phyloP scores from a whole-genome alignment of 345 rosid genomes.

The Populus nigra region DNA sequence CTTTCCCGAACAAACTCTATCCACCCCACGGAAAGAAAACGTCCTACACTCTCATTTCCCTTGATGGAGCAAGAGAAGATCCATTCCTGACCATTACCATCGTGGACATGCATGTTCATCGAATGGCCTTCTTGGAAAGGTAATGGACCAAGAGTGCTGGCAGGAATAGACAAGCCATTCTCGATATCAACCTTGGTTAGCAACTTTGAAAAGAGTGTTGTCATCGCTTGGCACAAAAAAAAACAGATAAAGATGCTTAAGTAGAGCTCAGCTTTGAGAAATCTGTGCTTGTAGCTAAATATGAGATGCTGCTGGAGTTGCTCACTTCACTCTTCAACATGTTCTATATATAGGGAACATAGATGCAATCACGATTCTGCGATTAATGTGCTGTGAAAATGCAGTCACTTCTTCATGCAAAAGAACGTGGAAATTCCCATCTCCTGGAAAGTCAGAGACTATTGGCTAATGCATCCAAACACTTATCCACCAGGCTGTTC shows the following conservation, averaged over 20 bases:
- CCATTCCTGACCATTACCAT: background rate
- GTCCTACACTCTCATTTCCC: background rate
- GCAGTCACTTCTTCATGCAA: background rate
- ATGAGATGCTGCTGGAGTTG: background rate
- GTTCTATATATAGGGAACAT: background rate
- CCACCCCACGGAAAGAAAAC: constrained; percentile 7
- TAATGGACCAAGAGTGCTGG: background rate
- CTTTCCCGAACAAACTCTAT: background rate
- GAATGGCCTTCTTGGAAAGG: background rate
- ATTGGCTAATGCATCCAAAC: background rate
- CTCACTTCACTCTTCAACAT: background rate
- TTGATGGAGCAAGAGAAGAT: background rate
- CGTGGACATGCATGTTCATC: constrained; percentile 5
- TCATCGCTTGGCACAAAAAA: background rate
- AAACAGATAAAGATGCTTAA: no score
- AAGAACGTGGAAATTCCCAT: background rate
- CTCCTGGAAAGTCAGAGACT: background rate
- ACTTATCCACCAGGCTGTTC: background rate
- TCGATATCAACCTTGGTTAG: background rate
- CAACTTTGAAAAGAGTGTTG: background rate
- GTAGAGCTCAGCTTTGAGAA: background rate
- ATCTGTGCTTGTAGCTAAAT: background rate
- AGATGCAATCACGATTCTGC: background rate
- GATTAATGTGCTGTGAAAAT: background rate
- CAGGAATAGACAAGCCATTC: background rate